Percentiles rank a stretch among this genome's conserved stretches.
These are phyloP conservation scores for Lactifluus hygrophoroides DNA, from an alignment of 768 basidiomycete genomes.

Conservation along the genomic window DNA sequence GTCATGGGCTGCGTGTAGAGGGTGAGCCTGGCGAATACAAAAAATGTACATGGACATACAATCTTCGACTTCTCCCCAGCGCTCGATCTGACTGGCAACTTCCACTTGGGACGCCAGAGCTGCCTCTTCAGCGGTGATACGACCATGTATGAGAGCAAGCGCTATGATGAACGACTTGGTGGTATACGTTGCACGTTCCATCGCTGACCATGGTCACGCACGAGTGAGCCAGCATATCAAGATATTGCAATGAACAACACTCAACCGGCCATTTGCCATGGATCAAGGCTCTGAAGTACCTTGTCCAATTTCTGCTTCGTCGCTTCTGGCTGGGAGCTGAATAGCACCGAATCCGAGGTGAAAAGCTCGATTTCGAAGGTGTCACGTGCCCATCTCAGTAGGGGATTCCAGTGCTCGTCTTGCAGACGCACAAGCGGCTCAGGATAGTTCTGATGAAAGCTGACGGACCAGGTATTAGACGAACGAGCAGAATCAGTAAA, in stretches of 20 bases:
- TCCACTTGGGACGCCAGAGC: constrained; percentile 83
- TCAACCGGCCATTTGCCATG: constrained; percentile 86
- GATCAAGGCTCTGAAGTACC: constrained; percentile 56
- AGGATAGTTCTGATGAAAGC: constrained; percentile 79
- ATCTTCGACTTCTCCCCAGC: constrained; percentile 99
- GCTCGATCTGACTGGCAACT: constrained; percentile 89
- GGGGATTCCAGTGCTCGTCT: constrained; percentile 77
- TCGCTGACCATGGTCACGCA: constrained; percentile 40
- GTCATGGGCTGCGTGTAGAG: constrained; percentile 71
- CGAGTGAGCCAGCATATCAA: background rate
- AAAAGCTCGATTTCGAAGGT: constrained; percentile 60
- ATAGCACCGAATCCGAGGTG: constrained; percentile 64
- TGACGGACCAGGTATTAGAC: constrained; percentile 26
- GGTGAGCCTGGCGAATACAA: background rate
- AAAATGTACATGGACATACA: constrained; percentile 47
- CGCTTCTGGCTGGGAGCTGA: constrained; percentile 57
- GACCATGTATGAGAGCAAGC: constrained; percentile 71
- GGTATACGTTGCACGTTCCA: constrained; percentile 84
- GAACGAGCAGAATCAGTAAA: background rate
- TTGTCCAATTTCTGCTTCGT: constrained; percentile 52
- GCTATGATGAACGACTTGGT: constrained; percentile 89
- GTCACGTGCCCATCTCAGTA: constrained; percentile 68
- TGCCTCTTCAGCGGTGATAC: constrained; percentile 75
- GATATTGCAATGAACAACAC: background rate
- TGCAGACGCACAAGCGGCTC: constrained; percentile 70